A percentile compares a stretch with the other conserved stretches of the same genome.
phyloP scores from a whole-genome alignment of 495 filamentous ascomycete genomes.

The Aspergillus leporis region DNA sequence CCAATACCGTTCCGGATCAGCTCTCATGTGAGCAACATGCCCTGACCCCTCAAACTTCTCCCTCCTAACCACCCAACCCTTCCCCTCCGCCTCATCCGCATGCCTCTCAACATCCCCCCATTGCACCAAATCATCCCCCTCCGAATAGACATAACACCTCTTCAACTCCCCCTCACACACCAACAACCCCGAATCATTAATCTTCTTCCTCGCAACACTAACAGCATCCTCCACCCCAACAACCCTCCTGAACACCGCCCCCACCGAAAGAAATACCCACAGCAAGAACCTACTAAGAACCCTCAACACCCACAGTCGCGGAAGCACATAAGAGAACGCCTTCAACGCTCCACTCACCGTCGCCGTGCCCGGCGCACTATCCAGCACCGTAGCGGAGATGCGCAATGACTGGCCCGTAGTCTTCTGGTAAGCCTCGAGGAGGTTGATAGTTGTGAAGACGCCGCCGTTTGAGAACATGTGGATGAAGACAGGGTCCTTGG shows the following conservation, averaged over 20 bases:
- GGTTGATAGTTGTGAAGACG: slow-evolving; percentile 28
- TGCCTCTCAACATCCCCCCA: slow-evolving; percentile 44
- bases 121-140: slow-evolving; percentile 42
- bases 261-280: slow-evolving; percentile 24
- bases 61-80: slow-evolving; percentile 35
- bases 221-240: slow-evolving; percentile 26
- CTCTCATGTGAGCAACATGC: slow-evolving; percentile 48
- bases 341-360: slow-evolving; percentile 27
- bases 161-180: slow-evolving; percentile 20
- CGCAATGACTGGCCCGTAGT: slow-evolving; percentile 33
- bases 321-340: slow-evolving; percentile 40
- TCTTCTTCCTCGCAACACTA: slow-evolving; percentile 25
- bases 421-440: slow-evolving; percentile 35
- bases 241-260: slow-evolving; percentile 18
- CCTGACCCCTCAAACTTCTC: slow-evolving; percentile 41
- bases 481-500: slow-evolving; percentile 33
- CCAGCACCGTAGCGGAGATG: slow-evolving; percentile 39
- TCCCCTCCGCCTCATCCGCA: slow-evolving; percentile 36
- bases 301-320: slow-evolving; percentile 33
- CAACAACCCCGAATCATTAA: slow-evolving; percentile 32
- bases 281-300: slow-evolving; percentile 29
- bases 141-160: slow-evolving; percentile 48
- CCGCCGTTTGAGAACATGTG: slow-evolving; percentile 51
- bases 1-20: slow-evolving; percentile 47
- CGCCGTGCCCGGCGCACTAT: slow-evolving; percentile 44